phyloP scores from a whole-genome alignment of 805 yeast species.

The Nakazawaea populi region DNA sequence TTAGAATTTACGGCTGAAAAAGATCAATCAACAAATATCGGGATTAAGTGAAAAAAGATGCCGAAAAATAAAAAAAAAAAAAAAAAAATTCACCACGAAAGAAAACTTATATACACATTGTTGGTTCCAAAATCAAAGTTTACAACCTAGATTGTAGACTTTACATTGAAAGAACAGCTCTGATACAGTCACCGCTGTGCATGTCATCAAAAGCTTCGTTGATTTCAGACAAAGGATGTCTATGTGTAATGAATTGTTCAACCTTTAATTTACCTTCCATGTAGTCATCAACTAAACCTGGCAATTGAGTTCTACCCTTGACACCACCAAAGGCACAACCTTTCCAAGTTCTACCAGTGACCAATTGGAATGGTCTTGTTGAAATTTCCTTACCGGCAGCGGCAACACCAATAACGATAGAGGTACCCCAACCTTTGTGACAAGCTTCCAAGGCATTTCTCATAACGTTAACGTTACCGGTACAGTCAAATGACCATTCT shows the following conservation, averaged over 20 bases:
- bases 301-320: constrained; percentile 95
- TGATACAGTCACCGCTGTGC: constrained; percentile 90
- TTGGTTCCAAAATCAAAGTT: neutral
- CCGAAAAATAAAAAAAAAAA: no score
- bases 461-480: constrained; percentile 95
- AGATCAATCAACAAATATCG: no score
- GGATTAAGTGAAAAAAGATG: no score
- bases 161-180: constrained; percentile 63
- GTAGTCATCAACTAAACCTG: constrained; percentile 83
- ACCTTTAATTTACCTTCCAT: constrained; percentile 76
- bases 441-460: constrained; percentile 94
- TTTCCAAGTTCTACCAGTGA: constrained; percentile 97
- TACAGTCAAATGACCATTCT: constrained; percentile 95
- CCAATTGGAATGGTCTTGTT: constrained; percentile 98
- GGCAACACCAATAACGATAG: constrained; percentile 95
- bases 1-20: no score
- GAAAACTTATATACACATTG: no score
- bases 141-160: neutral
- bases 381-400: constrained; percentile 96
- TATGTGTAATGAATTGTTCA: constrained; percentile 92
- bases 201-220: constrained; percentile 90
- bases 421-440: constrained; percentile 99
- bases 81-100: no score
- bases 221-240: constrained; percentile 70
- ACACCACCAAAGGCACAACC: constrained; percentile 99